These are phyloP conservation scores for Allium sativum DNA, from an alignment of 106 monocot genomes.

Conservation along the genomic window DNA sequence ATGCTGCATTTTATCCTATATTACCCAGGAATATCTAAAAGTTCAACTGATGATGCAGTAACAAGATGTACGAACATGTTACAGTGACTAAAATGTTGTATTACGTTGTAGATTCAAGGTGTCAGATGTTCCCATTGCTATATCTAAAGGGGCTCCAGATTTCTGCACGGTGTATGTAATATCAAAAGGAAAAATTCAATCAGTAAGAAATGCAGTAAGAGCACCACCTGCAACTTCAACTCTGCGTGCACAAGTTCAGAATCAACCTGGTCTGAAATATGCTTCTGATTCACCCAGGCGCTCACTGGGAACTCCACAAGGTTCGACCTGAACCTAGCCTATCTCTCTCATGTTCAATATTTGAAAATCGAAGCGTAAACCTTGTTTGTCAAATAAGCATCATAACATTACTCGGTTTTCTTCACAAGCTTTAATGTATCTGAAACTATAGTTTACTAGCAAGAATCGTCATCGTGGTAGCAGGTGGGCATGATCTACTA, in stretches of 20 bases:
- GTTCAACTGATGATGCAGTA: neutral
- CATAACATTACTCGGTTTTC: neutral
- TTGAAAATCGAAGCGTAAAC: too few relatives aligned
- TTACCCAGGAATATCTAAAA: neutral
- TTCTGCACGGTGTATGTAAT: conserved; percentile 74
- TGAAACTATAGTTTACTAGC: neutral
- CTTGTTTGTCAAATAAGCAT: too few relatives aligned
- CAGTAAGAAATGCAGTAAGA: conserved; percentile 34
- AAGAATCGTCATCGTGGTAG: neutral
- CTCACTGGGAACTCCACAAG: neutral
- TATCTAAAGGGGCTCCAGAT: conserved; percentile 65
- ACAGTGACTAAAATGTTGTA: neutral
- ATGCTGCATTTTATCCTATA: neutral
- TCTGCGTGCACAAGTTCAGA: neutral
- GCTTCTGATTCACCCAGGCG: neutral
- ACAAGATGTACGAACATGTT: neutral
- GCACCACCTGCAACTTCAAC: conserved; percentile 19
- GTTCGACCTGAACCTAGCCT: neutral
- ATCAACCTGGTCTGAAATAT: conserved; percentile 5
- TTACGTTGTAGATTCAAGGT: conserved; percentile 34
- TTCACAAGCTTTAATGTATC: neutral
- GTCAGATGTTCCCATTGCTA: conserved; percentile 23
- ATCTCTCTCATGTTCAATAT: neutral
- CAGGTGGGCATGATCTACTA: neutral
- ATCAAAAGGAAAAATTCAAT: conserved; percentile 41